A percentile compares a stretch with the other conserved stretches of the same genome.
Conservation (phyloP, 805 yeast species). For the Ogataea degrootiae region DNA sequence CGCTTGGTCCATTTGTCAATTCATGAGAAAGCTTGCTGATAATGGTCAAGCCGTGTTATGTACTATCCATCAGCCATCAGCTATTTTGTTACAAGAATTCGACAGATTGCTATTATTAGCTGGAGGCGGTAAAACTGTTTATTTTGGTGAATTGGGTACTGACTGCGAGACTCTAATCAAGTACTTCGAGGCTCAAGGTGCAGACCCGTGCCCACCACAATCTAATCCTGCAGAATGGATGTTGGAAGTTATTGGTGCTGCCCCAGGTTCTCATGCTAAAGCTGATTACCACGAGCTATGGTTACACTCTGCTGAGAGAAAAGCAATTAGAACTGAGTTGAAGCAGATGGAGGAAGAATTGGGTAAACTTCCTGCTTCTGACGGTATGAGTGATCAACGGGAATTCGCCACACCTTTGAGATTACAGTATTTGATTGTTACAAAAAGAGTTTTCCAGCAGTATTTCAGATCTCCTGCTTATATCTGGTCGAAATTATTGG, state of each 20-base stretch:
- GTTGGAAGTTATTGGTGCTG: constrained; percentile 81
- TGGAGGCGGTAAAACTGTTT: no score
- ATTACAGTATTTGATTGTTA: constrained; percentile 40
- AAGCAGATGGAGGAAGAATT: constrained; percentile 60
- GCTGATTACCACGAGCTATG: constrained; percentile 76
- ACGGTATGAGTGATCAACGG: constrained; percentile 27
- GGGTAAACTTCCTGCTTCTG: constrained; percentile 32
- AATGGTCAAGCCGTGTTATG: constrained; percentile 51
- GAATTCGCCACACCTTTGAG: constrained; percentile 41
- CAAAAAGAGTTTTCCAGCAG: constrained; percentile 52
- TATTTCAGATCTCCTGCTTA: constrained; percentile 60
- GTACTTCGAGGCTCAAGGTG: no score
- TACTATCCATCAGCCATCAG: constrained; percentile 83
- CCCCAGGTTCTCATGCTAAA: constrained; percentile 70
- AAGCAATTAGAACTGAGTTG: constrained; percentile 55
- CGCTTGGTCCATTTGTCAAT: no score
- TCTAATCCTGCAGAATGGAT: constrained; percentile 92
- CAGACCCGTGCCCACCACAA: constrained; percentile 37
- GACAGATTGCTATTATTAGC: constrained; percentile 48
- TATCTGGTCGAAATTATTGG: constrained; percentile 48
- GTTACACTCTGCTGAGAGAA: constrained; percentile 62
- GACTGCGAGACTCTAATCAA: no score
- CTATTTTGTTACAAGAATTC: constrained; percentile 65
- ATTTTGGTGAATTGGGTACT: no score
- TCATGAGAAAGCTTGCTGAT: constrained; percentile 29